Evolutionary conservation across 2,329 filamentous ascomycete species (phyloP).

Genomic region (Fusarium anguioides): DNA sequence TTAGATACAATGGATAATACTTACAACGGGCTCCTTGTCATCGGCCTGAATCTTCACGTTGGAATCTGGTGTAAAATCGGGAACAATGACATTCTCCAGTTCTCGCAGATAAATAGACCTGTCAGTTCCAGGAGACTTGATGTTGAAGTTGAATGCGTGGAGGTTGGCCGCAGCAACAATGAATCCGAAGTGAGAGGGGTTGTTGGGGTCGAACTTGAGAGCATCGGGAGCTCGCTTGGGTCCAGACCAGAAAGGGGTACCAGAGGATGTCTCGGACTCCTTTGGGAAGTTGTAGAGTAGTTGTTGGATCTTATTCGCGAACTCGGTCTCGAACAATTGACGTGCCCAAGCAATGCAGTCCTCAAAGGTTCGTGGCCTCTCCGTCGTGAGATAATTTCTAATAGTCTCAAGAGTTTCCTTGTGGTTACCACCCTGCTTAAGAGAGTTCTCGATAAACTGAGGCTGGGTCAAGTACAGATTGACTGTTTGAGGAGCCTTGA

Average conservation of each 20-base stretch:
- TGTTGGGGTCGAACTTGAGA: slow-evolving; percentile 86
- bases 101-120: slow-evolving; percentile 81
- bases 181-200: slow-evolving; percentile 88
- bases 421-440: slow-evolving; percentile 95
- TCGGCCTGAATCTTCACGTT: slow-evolving; percentile 96
- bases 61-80: slow-evolving; percentile 91
- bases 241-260: slow-evolving; percentile 96
- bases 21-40: slow-evolving; percentile 85
- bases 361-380: slow-evolving; percentile 91
- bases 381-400: slow-evolving; percentile 88
- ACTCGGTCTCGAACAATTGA: slow-evolving; percentile 93
- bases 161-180: slow-evolving; percentile 89
- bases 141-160: slow-evolving; percentile 97
- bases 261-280: slow-evolving; percentile 87
- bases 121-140: slow-evolving; percentile 80
- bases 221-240: slow-evolving; percentile 96
- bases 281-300: slow-evolving; percentile 97
- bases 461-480: slow-evolving; percentile 94
- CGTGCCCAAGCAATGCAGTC: slow-evolving; percentile 98
- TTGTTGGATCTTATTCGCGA: slow-evolving; percentile 96
- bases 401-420: slow-evolving; percentile 93
- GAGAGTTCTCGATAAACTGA: slow-evolving; percentile 85
- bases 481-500: slow-evolving; percentile 91
- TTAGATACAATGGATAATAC: slow-evolving; percentile 44
- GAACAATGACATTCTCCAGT: slow-evolving; percentile 91